Evolutionary conservation across 495 filamentous ascomycete species (phyloP), one percentile per base, ranked within the genome.

Genomic region (Astrothelium macrocarpum): DNA sequence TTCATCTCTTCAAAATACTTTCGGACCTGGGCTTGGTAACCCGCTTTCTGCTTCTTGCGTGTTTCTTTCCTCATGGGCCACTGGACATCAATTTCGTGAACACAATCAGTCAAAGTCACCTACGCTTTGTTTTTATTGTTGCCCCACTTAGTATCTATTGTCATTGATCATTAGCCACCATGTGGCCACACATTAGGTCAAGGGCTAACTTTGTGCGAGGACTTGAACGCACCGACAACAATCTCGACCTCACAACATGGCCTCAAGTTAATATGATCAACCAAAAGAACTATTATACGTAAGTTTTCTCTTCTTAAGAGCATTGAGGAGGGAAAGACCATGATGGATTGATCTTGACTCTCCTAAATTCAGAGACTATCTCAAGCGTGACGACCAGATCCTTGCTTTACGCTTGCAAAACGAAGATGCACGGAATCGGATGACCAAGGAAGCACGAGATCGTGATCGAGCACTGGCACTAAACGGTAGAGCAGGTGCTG

Each of bases 281-380:
- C 71, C 94, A 98, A 72, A 98, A 98, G 77, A 98, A 98, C 75
- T 98, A 98, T 76, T 98, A 98, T 71, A 98, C 94, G 90, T 96
- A 81, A 62, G 90, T 80, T n/a, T 26, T 14, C 32, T 32, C 59
- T n/a, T n/a, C n/a, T n/a, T n/a, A n/a, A n/a, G n/a, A n/a, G n/a
- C n/a, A n/a, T n/a, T n/a, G n/a, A n/a, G n/a, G n/a, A n/a, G n/a
- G n/a, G n/a, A n/a, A n/a, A n/a, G n/a, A n/a, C 9, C 43, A 49
- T 49, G 43, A 11, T 49, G 9, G 3, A 3, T 18, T 20, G n/a
- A 49, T 20, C 3, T 18, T 14, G 10, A 20, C 43, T 5, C 5
- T 39, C n/a, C n/a, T 3, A 49, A 49, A 10, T 10, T 29, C 10
- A 96, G 91, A 39, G 94, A 98, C 69, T 98, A 95, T 70, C 88